Evolutionary conservation across 2,329 filamentous ascomycete genomes (phyloP).

Genomic region (Fusarium sambucinum): DNA sequence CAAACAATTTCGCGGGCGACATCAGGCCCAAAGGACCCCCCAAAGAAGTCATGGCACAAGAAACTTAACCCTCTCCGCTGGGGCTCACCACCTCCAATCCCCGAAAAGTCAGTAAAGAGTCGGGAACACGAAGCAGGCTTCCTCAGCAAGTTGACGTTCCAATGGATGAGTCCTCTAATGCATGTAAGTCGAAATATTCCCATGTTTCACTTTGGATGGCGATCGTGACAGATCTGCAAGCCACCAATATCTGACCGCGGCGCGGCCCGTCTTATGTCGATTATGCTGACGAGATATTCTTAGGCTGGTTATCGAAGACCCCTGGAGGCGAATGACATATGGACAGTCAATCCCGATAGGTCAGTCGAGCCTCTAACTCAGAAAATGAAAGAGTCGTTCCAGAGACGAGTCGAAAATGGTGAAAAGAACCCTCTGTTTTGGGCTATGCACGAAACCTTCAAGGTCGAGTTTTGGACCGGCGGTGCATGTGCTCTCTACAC

Average conservation of each 20-base stretch:
- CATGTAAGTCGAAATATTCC: constrained; percentile 61
- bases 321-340: constrained; percentile 87
- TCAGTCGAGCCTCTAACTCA: constrained; percentile 76
- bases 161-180: constrained; percentile 94
- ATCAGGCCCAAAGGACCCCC: constrained; percentile 48
- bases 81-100: constrained; percentile 67
- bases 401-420: constrained; percentile 73
- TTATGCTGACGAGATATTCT: constrained; percentile 26
- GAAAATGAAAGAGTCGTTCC: constrained; percentile 76
- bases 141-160: constrained; percentile 82
- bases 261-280: constrained; percentile 35
- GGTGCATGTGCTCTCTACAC: constrained; percentile 80
- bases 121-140: constrained; percentile 80
- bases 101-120: constrained; percentile 65
- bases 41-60: constrained; percentile 72
- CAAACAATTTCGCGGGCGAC: constrained; percentile 65
- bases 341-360: constrained; percentile 85
- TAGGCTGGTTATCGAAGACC: constrained; percentile 86
- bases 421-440: constrained; percentile 80
- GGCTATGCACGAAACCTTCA: constrained; percentile 89
- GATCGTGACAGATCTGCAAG: constrained; percentile 24
- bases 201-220: constrained; percentile 1
- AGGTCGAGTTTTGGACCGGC: constrained; percentile 85
- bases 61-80: constrained; percentile 71
- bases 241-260: constrained; percentile 20